These are phyloP conservation scores for Nissolia schottii DNA, from an alignment of 306 rosid species.

Conservation along the genomic window DNA sequence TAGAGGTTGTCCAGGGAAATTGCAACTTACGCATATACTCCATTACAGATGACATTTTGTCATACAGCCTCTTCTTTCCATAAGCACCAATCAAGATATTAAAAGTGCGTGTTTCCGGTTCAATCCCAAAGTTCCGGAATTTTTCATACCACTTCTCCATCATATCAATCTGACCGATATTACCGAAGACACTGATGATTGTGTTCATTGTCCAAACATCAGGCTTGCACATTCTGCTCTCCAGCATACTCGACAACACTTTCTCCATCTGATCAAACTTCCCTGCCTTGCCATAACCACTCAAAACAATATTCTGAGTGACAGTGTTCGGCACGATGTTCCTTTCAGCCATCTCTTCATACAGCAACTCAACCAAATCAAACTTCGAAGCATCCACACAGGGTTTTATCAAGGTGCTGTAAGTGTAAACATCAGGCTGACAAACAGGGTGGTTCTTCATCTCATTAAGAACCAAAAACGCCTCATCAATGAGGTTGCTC, in stretches of 20 bases:
- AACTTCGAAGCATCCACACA: conserved; percentile 70
- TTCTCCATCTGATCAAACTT: conserved; percentile 89
- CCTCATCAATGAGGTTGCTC: conserved; percentile 65
- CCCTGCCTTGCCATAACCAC: conserved; percentile 90
- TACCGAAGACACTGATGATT: conserved; percentile 82
- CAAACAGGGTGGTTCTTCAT: conserved; percentile 82
- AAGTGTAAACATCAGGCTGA: conserved; percentile 95
- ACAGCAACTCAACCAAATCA: conserved; percentile 66
- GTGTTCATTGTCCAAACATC: conserved; percentile 99
- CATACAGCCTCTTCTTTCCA: conserved; percentile 88
- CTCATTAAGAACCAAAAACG: conserved; percentile 54
- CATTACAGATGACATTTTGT: conserved; percentile 97
- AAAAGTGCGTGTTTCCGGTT: conserved; percentile 94
- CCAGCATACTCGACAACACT: conserved; percentile 78
- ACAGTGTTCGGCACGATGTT: conserved; percentile 69
- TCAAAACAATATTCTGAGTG: conserved; percentile 84
- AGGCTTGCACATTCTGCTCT: conserved; percentile 70
- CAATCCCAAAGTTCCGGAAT: conserved; percentile 81
- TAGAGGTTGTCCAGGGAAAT: conserved; percentile 95
- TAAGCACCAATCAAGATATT: conserved; percentile 89
- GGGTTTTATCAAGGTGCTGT: conserved; percentile 73
- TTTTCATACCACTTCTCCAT: conserved; percentile 99
- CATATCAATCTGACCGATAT: conserved; percentile 76
- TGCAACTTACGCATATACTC: conserved; percentile 95
- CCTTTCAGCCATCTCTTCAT: conserved; percentile 73